A percentile compares a stretch with the other conserved stretches of the same genome.
phyloP scores from a whole-genome alignment of 192 early-diverging fungal species.

The Mortierella alpina region DNA sequence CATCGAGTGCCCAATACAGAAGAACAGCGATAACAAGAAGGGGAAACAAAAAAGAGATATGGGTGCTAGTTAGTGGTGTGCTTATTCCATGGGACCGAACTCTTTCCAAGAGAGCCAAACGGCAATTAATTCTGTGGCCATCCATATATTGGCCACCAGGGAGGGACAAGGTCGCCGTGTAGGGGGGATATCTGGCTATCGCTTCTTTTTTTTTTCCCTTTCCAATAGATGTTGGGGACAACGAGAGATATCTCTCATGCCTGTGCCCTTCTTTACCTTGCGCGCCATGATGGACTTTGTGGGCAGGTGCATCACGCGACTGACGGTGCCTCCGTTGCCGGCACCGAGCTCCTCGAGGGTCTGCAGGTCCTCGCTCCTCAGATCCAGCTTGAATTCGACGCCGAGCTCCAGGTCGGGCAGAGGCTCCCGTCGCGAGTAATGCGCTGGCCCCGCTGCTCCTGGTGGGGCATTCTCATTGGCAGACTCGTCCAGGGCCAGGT shows the following conservation, averaged over 20 bases:
- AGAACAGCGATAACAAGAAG: neutral
- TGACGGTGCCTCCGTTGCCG: conserved; percentile 94
- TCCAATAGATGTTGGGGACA: neutral
- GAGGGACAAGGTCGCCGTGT: no score
- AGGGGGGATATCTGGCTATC: neutral
- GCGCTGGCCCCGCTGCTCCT: conserved; percentile 9
- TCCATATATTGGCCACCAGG: no score
- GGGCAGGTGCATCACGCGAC: conserved; percentile 86
- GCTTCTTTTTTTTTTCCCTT: neutral
- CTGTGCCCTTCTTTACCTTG: conserved; percentile 71
- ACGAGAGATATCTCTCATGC: neutral
- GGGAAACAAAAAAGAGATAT: neutral
- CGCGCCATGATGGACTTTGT: conserved; percentile 92
- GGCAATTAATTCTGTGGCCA: no score
- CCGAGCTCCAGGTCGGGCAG: conserved; percentile 72
- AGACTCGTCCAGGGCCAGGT: conserved; percentile 60
- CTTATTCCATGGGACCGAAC: neutral
- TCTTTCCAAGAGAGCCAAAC: no score
- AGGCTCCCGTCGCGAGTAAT: conserved; percentile 48
- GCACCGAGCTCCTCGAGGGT: conserved; percentile 85
- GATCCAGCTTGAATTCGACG: conserved; percentile 76
- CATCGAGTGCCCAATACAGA: neutral
- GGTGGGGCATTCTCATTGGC: conserved; percentile 51
- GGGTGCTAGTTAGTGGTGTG: neutral
- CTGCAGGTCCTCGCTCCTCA: conserved; percentile 85